Percentiles rank a stretch among this genome's conserved stretches.
Conservation (phyloP, 441 rosid genomes). For the Erodium texanum region DNA sequence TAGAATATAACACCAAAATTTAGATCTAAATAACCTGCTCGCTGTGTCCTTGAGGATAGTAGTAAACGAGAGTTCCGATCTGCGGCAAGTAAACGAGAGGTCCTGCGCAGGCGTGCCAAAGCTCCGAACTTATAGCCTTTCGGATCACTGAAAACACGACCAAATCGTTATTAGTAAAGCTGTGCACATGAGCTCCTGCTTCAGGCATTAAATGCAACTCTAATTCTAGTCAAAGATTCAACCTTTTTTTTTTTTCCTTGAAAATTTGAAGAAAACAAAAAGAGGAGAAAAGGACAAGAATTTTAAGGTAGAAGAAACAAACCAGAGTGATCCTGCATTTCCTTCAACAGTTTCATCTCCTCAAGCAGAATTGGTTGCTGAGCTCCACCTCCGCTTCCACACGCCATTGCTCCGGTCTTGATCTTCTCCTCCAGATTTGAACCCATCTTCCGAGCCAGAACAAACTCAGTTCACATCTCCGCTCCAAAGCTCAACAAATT, state of each 20-base stretch:
- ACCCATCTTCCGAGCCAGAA: neutral
- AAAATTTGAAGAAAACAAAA: too few species aligned
- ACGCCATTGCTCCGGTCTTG: neutral
- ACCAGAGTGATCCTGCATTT: constrained; percentile 5
- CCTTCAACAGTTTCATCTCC: constrained; percentile 1
- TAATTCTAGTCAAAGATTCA: neutral
- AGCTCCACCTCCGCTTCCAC: constrained; percentile 5
- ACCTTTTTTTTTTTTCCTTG: too few species aligned
- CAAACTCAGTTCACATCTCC: too few species aligned
- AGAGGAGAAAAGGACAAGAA: too few species aligned
- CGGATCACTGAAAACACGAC: constrained; percentile 22
- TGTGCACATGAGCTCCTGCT: constrained; percentile 4
- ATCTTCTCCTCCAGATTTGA: constrained; percentile 3
- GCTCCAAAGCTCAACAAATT: too few species aligned
- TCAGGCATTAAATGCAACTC: constrained; percentile 19
- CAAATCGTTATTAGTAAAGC: neutral
- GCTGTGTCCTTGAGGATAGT: constrained; percentile 73
- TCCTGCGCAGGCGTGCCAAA: constrained; percentile 68
- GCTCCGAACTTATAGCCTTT: constrained; percentile 52
- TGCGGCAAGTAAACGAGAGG: constrained; percentile 50
- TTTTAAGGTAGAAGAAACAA: neutral
- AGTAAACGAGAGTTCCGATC: constrained; percentile 48
- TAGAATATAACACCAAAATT: too few species aligned
- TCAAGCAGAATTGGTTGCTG: neutral
- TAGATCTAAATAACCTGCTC: constrained; percentile 49